Base-by-base conservation (phyloP, 805 yeast species). In the Yueomyces sp. region DNA sequence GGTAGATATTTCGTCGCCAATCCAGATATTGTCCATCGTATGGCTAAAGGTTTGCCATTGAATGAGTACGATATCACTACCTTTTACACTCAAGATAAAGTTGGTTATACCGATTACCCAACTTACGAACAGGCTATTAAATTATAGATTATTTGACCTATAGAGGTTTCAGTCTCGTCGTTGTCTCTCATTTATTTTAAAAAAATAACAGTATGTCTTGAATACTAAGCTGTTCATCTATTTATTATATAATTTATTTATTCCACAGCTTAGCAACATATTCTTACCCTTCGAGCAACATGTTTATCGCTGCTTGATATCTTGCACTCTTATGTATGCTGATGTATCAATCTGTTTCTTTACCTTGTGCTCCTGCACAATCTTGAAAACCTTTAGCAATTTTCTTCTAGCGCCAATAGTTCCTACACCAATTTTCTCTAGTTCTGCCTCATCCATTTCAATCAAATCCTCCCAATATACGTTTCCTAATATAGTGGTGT, bases 351-450 rank as follows among this genome's bases (percentile, higher is more conserved):
- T 63, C 37, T 56, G 44, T 4, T 69, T 67, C 5, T 56, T 61
- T 46, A 67, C 73, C 51, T 69, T 69, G 40, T 70, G 69, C 36
- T 73, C 81, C 55, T 76, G 77, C 39, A 90, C 95, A 45, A 79
- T 81, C 47, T 79, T 84, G 66, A 92, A 92, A 36, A 95, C 94
- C 66, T 92, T 92, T 54, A 92, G 66, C 60, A 92, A 73, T 65
- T 92, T 92, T 45, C 96, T 76, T 49, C 99, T 72, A 0, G 99
- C 99, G 5, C 99, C 99, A 51, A 92, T 70, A 0, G 98, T 96
- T 51, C 79, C 75, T 37, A 92, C 96, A 5, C 99, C 99, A 45
- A 78, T 70, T 3, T 70, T 71, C 50, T 81, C 86, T 54, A 92
- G 69, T 45, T 77, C 74, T 4, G 65, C 72, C 58, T 90, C 95